phyloP scores from a whole-genome alignment of 139 green algal species.

The Chlorella ohadii region DNA sequence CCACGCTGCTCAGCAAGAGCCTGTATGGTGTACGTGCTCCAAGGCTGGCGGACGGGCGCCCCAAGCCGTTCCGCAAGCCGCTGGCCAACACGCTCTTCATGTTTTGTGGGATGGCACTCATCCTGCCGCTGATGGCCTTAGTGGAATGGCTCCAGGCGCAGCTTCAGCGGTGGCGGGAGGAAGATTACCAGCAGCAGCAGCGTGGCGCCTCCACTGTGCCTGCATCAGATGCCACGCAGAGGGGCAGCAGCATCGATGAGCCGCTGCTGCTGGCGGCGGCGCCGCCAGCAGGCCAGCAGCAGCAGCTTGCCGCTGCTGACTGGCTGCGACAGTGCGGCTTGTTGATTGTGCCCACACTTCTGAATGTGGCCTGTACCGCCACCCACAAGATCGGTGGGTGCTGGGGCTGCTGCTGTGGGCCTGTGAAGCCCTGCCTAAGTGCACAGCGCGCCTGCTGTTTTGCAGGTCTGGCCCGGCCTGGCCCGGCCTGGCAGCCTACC shows the following conservation, averaged over 20 bases:
- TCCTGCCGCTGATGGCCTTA: neutral
- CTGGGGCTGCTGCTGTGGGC: neutral
- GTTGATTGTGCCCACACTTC: neutral
- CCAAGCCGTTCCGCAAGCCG: neutral
- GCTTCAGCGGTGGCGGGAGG: neutral
- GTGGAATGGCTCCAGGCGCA: neutral
- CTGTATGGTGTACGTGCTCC: neutral
- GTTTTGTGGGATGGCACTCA: neutral
- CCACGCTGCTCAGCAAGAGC: neutral
- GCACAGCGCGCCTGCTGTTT: too few relatives aligned
- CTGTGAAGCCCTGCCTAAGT: too few relatives aligned
- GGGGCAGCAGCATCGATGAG: neutral
- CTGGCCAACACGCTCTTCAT: neutral
- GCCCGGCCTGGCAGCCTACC: too few relatives aligned
- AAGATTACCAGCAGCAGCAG: neutral
- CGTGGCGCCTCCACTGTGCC: neutral
- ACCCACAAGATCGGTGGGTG: neutral
- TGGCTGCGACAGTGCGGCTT: neutral
- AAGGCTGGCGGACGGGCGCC: neutral
- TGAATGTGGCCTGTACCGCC: neutral
- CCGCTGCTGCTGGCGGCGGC: neutral
- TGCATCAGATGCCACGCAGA: neutral
- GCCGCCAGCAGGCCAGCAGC: neutral
- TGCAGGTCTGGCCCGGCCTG: too few relatives aligned
- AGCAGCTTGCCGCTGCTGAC: neutral